A percentile compares a stretch with the other conserved stretches of the same genome.
Conservation (phyloP, 202 grass and related monocot genomes). For the Schoenoplectus triqueter region DNA sequence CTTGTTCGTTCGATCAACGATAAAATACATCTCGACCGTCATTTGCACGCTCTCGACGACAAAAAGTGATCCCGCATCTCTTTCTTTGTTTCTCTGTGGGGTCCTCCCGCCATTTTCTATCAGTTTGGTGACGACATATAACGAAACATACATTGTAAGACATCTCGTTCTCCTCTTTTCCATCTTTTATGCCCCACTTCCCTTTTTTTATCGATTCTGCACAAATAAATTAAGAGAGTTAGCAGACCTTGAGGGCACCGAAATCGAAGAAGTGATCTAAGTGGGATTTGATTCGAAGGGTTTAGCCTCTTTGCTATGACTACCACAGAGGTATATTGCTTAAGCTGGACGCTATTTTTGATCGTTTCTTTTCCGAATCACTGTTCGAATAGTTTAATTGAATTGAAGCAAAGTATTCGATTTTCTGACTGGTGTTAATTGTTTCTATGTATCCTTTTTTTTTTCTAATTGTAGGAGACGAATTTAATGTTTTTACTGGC, state of each 20-base stretch:
- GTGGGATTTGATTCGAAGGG: not conserved
- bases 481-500: slow-evolving; percentile 30
- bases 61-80: not conserved
- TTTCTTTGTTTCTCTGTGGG: not conserved
- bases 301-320: slow-evolving; percentile 18
- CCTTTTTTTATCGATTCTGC: not conserved
- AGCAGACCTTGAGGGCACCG: not conserved
- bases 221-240: not conserved
- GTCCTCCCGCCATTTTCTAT: slow-evolving; percentile 22
- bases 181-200: not conserved
- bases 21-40: not conserved
- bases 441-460: not conserved
- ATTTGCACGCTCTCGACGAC: not conserved
- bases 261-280: not conserved
- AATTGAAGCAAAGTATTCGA: not conserved
- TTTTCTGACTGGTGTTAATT: not conserved
- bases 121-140: slow-evolving; percentile 22
- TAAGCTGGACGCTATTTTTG: not conserved
- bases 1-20: not conserved
- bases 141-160: not conserved
- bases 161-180: not conserved
- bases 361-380: not conserved
- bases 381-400: not conserved
- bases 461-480: slow-evolving; percentile 11
- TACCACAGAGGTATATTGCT: slow-evolving; percentile 14